Percentiles rank a stretch among this genome's conserved stretches.
Conservation (phyloP, 495 filamentous ascomycete species). For the Penicillium ucsense region DNA sequence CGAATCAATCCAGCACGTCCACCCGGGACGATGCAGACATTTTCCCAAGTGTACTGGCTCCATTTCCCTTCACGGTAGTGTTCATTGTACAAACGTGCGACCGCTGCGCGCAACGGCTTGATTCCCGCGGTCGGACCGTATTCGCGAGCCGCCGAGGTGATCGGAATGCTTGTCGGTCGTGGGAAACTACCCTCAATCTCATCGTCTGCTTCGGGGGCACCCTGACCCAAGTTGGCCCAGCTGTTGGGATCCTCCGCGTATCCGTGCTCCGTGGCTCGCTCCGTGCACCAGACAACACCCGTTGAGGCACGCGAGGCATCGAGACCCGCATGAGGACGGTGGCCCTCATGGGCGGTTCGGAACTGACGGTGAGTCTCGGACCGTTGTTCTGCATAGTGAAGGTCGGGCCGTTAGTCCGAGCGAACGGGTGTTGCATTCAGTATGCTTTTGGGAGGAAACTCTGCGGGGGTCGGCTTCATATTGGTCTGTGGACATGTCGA, state of each 20-base stretch:
- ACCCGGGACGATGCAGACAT: constrained; percentile 95
- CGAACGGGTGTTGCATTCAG: background rate
- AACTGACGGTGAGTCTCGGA: constrained; percentile 82
- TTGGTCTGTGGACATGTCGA: too few relatives aligned
- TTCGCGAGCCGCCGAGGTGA: constrained; percentile 67
- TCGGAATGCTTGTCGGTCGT: constrained; percentile 71
- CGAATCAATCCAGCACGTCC: constrained; percentile 87
- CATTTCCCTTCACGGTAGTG: constrained; percentile 80
- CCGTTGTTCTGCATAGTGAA: constrained; percentile 43
- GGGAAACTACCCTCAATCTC: constrained; percentile 84
- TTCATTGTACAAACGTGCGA: constrained; percentile 88
- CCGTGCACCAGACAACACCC: constrained; percentile 81
- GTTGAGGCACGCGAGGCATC: constrained; percentile 75
- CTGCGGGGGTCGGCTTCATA: too few relatives aligned
- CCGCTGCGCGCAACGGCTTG: constrained; percentile 77
- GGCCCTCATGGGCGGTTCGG: constrained; percentile 75
- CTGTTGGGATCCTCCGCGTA: constrained; percentile 68
- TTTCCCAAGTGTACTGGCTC: constrained; percentile 97
- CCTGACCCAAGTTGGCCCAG: constrained; percentile 94
- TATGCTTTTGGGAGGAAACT: background rate
- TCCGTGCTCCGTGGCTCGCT: constrained; percentile 69
- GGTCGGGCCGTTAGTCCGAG: constrained; percentile 7
- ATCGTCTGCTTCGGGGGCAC: constrained; percentile 89
- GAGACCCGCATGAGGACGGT: constrained; percentile 80
- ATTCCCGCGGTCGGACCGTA: constrained; percentile 94